Percentiles rank a stretch among this genome's conserved stretches.
These are phyloP conservation scores for Tubosaeta sp. DNA, from an alignment of 768 basidiomycete species.

Conservation along the genomic window DNA sequence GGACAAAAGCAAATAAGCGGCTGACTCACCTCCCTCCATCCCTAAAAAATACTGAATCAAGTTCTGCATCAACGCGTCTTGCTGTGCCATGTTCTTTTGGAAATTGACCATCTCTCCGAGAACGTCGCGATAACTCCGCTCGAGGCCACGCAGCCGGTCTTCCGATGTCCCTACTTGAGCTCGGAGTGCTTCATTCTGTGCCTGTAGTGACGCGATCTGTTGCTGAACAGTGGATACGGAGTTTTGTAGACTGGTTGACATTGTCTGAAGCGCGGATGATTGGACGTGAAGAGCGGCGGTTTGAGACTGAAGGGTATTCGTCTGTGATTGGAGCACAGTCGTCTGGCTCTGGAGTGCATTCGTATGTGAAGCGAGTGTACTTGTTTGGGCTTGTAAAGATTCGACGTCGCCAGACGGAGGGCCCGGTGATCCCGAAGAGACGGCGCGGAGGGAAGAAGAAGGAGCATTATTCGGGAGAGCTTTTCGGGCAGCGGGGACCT, in stretches of 20 bases:
- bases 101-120: constrained; percentile 70
- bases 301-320: constrained; percentile 27
- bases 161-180: constrained; percentile 36
- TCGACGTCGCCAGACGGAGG: constrained; percentile 24
- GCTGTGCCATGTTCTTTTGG: constrained; percentile 73
- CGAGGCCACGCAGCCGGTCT: constrained; percentile 52
- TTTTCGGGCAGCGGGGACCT: constrained; percentile 41
- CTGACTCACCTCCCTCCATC: constrained; percentile 53
- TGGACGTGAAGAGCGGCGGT: constrained; percentile 34
- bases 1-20: constrained; percentile 3
- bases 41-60: constrained; percentile 79
- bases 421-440: constrained; percentile 26
- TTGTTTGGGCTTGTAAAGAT: constrained; percentile 26
- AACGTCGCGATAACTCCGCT: constrained; percentile 63
- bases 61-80: constrained; percentile 79
- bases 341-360: constrained; percentile 29
- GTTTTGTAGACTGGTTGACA: constrained; percentile 26
- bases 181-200: constrained; percentile 31
- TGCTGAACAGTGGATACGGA: constrained; percentile 26
- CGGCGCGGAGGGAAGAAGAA: constrained; percentile 25
- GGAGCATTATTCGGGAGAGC: constrained; percentile 22
- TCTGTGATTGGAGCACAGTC: constrained; percentile 25
- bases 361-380: constrained; percentile 28
- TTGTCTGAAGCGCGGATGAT: constrained; percentile 28
- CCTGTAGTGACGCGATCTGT: constrained; percentile 24